Percentiles rank a stretch among this genome's conserved stretches.
phyloP scores from a whole-genome alignment of 805 yeast genomes.

The Candida oleophila region DNA sequence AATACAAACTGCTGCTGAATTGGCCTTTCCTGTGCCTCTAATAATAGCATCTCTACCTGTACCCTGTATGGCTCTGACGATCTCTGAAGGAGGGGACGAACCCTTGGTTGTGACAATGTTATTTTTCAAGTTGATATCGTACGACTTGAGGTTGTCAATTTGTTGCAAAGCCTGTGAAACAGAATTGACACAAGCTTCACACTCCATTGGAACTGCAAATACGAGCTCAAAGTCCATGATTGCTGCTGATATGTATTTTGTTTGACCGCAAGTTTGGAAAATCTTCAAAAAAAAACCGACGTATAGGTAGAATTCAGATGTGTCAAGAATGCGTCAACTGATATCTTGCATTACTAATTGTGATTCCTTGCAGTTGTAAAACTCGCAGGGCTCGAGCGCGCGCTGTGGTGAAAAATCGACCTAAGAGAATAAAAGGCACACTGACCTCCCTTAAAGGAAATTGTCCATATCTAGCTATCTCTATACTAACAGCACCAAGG shows the following conservation, averaged over 20 bases:
- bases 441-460: too few relatives aligned
- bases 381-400: too few relatives aligned
- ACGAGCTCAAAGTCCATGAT: conserved; percentile 52
- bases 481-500: too few relatives aligned
- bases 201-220: conserved; percentile 83
- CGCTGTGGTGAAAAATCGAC: too few relatives aligned
- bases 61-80: conserved; percentile 64
- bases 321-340: too few relatives aligned
- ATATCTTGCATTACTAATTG: too few relatives aligned
- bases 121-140: conserved; percentile 55
- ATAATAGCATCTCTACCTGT: conserved; percentile 89
- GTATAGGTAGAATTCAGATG: too few relatives aligned
- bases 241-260: background rate
- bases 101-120: conserved; percentile 72
- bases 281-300: too few relatives aligned
- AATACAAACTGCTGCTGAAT: conserved; percentile 89
- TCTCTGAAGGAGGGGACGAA: conserved; percentile 68
- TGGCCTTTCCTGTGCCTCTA: conserved; percentile 84
- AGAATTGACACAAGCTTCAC: conserved; percentile 66
- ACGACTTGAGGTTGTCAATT: conserved; percentile 49
- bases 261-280: too few relatives aligned
- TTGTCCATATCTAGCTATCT: too few relatives aligned
- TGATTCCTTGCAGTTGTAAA: too few relatives aligned
- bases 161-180: conserved; percentile 53
- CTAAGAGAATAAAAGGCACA: too few relatives aligned